Evolutionary conservation across 257 asterid genomes (phyloP), one percentile per base, ranked within the genome.

Genomic region (Rauvolfia tetraphylla): DNA sequence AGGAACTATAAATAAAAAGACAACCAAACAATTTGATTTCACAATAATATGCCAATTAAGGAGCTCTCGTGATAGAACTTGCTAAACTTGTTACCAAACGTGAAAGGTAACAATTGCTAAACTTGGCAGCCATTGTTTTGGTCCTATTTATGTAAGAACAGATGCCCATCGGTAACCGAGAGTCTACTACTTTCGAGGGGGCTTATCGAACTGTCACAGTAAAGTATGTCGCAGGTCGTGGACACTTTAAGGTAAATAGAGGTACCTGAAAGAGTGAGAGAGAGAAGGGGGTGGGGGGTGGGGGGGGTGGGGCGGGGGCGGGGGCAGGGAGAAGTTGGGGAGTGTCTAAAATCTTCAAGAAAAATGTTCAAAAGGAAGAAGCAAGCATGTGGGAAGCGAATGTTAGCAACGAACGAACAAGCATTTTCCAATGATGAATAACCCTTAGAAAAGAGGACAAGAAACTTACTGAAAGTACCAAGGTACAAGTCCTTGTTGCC

Each of bases 401-500:
- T 20, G 59, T 22, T 20, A 54, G 12, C 29, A 23, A 56, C n/a
- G 49, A 23, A 66, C 36, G 29, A 69, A 44, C 39, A 69, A 42
- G 41, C 56, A 46, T 7, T 27, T 46, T 29, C 29, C 13, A 76
- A 75, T 15, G 31, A 78, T 63, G 78, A 83, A 77, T 76, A 36
- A 66, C 15, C 39, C 72, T 51, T 69, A 23, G 62, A 31, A 62
- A 62, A 49, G 76, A 54, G 82, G 80, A 82, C 84, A 75, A 56
- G 29, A 44, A 70, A 90, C 97, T 84, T 89, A 92, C 97, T 90
- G 84, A 92, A 92, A 85, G 97, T 92, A 84, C 97, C 97, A 76
- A 92, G 96, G 92, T 92, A 92, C 97, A 92, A 87, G 93, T 92
- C 97, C 86, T 92, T 92, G 82, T 92, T 92, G 88, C 97, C 97